These are phyloP conservation scores for Saprolegnia parasitica DNA, from an alignment of 352 stramenopile genomes.

Conservation along the genomic window DNA sequence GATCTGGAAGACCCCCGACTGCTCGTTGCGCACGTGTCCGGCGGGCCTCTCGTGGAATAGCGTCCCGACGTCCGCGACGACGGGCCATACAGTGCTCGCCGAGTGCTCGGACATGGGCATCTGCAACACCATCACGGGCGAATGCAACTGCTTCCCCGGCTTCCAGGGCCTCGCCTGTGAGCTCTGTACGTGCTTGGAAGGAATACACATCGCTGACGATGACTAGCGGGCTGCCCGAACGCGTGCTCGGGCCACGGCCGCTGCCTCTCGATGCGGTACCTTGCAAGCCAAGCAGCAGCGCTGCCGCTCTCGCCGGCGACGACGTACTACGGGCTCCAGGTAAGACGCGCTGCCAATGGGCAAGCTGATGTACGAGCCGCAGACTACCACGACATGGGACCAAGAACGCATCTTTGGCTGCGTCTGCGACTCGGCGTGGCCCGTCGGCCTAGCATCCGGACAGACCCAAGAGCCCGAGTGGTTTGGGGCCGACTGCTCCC, in stretches of 20 bases:
- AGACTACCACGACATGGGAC: conserved; percentile 82
- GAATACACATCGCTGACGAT: conserved; percentile 13
- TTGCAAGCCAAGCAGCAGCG: conserved; percentile 55
- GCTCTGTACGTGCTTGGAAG: conserved; percentile 38
- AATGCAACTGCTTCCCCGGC: conserved; percentile 76
- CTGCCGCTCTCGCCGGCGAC: conserved; percentile 61
- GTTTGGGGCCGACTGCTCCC: conserved; percentile 85
- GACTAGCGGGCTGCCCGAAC: conserved; percentile 51
- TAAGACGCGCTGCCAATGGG: conserved; percentile 22
- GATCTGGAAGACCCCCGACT: conserved; percentile 72
- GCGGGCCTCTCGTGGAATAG: conserved; percentile 49
- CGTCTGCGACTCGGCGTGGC: conserved; percentile 82
- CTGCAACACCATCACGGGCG: conserved; percentile 67
- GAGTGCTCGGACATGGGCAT: conserved; percentile 87
- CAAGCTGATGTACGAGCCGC: conserved; percentile 9
- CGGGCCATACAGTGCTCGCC: conserved; percentile 41
- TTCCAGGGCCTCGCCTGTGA: conserved; percentile 82
- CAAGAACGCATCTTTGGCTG: conserved; percentile 87
- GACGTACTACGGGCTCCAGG: conserved; percentile 50
- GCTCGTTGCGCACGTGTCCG: conserved; percentile 63
- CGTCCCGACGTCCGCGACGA: conserved; percentile 38
- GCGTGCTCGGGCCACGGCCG: conserved; percentile 66
- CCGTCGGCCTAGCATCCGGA: conserved; percentile 61
- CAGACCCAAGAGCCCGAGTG: conserved; percentile 83
- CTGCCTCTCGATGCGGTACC: conserved; percentile 79